Percentiles rank a stretch among this genome's conserved stretches.
Conservation (phyloP, 495 filamentous ascomycete species). For the Cercophora sp. region DNA sequence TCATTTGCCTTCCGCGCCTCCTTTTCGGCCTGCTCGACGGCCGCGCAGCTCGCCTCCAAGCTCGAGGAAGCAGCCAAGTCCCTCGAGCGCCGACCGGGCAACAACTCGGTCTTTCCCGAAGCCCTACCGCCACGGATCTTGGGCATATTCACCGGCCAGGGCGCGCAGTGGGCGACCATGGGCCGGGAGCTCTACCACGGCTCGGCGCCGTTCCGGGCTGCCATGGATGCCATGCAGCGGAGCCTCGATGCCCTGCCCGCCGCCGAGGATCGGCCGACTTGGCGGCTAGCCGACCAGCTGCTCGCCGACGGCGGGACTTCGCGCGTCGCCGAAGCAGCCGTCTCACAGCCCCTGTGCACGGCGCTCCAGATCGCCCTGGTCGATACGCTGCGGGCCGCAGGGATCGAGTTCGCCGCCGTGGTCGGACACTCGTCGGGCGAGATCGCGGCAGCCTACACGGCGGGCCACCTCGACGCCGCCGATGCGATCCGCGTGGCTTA, state of each 20-base stretch:
- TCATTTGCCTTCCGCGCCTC: background rate
- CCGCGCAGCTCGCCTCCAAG: background rate
- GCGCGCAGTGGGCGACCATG: slow-evolving; percentile 23
- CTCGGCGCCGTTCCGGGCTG: slow-evolving; percentile 21
- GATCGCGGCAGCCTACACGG: slow-evolving; percentile 44
- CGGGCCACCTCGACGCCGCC: slow-evolving; percentile 34
- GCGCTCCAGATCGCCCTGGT: slow-evolving; percentile 48
- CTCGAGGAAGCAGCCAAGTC: background rate
- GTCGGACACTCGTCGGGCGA: slow-evolving; percentile 60
- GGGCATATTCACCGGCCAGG: slow-evolving; percentile 25
- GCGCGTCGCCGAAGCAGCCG: slow-evolving; percentile 24
- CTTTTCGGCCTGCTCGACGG: background rate
- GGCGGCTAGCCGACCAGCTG: slow-evolving; percentile 24
- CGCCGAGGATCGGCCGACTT: slow-evolving; percentile 14
- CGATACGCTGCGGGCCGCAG: slow-evolving; percentile 42
- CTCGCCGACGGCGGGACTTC: background rate
- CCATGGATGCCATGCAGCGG: slow-evolving; percentile 8
- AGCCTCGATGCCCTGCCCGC: slow-evolving; percentile 12
- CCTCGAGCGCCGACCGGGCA: background rate
- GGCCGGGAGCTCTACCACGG: slow-evolving; percentile 10
- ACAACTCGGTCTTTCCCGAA: background rate
- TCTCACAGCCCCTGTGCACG: slow-evolving; percentile 48
- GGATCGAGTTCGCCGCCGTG: slow-evolving; percentile 42
- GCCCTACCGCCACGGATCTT: background rate
- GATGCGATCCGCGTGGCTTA: slow-evolving; percentile 47